Percentiles rank a stretch among this genome's conserved stretches.
Conservation (phyloP, 768 basidiomycete species). For the Tricholoma saponaceum region DNA sequence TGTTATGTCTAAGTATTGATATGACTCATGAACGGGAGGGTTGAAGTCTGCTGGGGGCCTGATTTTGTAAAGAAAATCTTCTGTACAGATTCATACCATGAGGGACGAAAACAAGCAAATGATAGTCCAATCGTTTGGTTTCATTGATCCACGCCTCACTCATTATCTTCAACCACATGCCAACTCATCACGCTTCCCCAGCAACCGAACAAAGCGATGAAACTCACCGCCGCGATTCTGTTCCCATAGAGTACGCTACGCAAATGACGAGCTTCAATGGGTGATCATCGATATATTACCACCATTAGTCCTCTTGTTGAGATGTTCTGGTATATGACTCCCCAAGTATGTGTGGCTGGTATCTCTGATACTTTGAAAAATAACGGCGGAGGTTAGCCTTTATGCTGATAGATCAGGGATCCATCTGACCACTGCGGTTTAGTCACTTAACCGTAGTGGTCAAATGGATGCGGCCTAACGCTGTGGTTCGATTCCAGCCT, state of each 20-base stretch:
- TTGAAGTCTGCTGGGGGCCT: conserved; percentile 78
- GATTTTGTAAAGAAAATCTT: background rate
- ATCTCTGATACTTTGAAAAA: background rate
- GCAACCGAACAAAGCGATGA: background rate
- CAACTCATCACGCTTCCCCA: background rate
- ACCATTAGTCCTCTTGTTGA: background rate
- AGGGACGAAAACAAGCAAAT: background rate
- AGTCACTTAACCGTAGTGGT: too few species aligned
- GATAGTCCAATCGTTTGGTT: background rate
- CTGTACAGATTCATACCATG: background rate
- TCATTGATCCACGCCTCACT: background rate
- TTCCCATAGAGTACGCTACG: conserved; percentile 83
- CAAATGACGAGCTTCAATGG: conserved; percentile 7
- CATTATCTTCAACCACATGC: background rate
- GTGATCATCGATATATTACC: background rate
- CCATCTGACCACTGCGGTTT: background rate
- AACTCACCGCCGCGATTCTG: conserved; percentile 74
- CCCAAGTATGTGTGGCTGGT: background rate
- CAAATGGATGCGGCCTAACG: background rate
- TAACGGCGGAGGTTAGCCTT: background rate
- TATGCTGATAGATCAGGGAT: background rate
- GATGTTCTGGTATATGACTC: background rate
- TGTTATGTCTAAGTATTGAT: conserved; percentile 87
- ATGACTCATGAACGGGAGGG: conserved; percentile 78
- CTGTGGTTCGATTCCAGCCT: background rate